phyloP scores from a whole-genome alignment of 768 basidiomycete genomes.

The Hydnomerulius pinastri region DNA sequence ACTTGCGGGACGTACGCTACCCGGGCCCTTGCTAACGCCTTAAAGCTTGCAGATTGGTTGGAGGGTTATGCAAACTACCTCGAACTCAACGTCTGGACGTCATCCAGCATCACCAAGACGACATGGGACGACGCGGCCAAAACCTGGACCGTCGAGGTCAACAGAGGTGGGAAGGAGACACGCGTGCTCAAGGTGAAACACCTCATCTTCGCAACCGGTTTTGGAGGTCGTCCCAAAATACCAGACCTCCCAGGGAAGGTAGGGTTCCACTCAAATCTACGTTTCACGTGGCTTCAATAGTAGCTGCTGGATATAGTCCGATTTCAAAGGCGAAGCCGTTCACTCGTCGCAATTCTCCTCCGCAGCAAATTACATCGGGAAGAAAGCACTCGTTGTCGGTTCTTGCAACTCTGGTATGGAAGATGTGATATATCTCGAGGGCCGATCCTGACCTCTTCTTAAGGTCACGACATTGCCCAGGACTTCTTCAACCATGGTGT shows the following conservation, averaged over 20 bases:
- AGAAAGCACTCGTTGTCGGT: conserved; percentile 69
- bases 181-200: conserved; percentile 47
- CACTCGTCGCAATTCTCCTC: conserved; percentile 56
- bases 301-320: conserved; percentile 32
- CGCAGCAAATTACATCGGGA: conserved; percentile 52
- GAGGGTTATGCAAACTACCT: conserved; percentile 60
- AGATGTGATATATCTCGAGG: not conserved
- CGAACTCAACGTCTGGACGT: conserved; percentile 67
- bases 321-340: conserved; percentile 53
- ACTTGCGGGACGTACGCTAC: no score
- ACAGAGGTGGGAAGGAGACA: conserved; percentile 31
- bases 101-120: conserved; percentile 42
- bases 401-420: conserved; percentile 61
- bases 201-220: conserved; percentile 58
- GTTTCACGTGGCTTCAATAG: not conserved
- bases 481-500: conserved; percentile 34
- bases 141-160: conserved; percentile 49
- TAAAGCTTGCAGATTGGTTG: conserved; percentile 65
- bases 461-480: conserved; percentile 40
- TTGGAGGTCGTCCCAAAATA: conserved; percentile 45
- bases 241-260: conserved; percentile 49
- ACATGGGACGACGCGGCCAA: conserved; percentile 38
- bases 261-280: not conserved
- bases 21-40: not conserved
- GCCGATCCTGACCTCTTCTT: conserved; percentile 9